These are phyloP conservation scores for Salix arbutifolia DNA, from an alignment of 345 rosid species.

Conservation along the genomic window DNA sequence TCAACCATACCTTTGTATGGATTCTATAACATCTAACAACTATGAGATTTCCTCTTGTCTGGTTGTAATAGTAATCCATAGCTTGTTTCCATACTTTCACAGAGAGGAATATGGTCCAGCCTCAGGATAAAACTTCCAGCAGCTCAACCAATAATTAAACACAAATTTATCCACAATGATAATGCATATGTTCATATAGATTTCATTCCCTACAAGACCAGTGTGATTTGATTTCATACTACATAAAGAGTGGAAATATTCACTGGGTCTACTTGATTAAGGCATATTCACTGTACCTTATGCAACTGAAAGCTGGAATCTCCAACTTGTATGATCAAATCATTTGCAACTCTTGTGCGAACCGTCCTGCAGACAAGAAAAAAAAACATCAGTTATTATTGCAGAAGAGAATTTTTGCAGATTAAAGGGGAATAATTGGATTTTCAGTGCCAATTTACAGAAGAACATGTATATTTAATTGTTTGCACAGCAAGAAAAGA, in stretches of 20 bases:
- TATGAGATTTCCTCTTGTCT: not conserved
- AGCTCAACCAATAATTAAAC: not conserved
- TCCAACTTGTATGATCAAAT: slow-evolving; percentile 46
- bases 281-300: slow-evolving; percentile 32
- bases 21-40: not conserved
- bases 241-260: not conserved
- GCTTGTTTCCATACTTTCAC: not conserved
- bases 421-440: not conserved
- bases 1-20: no score
- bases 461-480: not conserved
- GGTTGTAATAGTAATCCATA: not conserved
- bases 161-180: not conserved
- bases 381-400: not conserved
- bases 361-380: slow-evolving; percentile 37
- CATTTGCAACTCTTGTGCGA: slow-evolving; percentile 31
- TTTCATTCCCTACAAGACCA: not conserved
- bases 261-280: not conserved
- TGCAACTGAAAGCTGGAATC: slow-evolving; percentile 50
- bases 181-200: not conserved
- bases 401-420: not conserved
- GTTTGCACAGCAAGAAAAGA: not conserved
- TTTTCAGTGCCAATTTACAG: not conserved
- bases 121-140: not conserved
- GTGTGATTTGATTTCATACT: not conserved
- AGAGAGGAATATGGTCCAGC: not conserved